phyloP scores from a whole-genome alignment of 2,329 filamentous ascomycete species.

The Aspergillus piperis region DNA sequence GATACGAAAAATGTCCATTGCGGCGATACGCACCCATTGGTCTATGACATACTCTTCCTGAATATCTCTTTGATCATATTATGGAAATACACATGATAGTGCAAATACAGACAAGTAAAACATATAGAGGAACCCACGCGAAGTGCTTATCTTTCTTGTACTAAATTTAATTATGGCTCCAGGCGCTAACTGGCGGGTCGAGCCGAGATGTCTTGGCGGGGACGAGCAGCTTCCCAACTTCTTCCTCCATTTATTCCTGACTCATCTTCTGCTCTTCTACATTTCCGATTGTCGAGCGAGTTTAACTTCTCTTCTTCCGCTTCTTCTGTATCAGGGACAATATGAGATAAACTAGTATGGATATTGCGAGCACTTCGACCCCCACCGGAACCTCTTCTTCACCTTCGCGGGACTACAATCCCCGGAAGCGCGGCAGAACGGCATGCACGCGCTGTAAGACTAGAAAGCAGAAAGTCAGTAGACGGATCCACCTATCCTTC shows the following conservation, averaged over 20 bases:
- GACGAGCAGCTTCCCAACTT: not conserved
- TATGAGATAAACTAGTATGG: conserved; percentile 15
- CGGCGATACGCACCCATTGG: not conserved
- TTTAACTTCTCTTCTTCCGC: no score
- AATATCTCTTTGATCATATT: not conserved
- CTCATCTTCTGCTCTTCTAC: not conserved
- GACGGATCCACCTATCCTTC: not conserved
- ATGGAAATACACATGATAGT: no score
- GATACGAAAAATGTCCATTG: not conserved
- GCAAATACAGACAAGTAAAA: no score
- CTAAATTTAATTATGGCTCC: not conserved
- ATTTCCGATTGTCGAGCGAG: not conserved
- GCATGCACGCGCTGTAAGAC: conserved; percentile 51
- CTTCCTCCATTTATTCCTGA: not conserved
- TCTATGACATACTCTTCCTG: not conserved
- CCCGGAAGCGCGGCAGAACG: conserved; percentile 49
- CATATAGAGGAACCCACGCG: no score
- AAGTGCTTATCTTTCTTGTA: no score
- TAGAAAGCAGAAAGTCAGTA: conserved; percentile 47
- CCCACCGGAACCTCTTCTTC: conserved; percentile 26
- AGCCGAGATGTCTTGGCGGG: not conserved
- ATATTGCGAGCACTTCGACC: conserved; percentile 22
- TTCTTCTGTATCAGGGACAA: not conserved
- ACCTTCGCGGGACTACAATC: conserved; percentile 38
- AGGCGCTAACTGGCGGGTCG: conserved; percentile 1